phyloP scores from a whole-genome alignment of 2,329 filamentous ascomycete genomes.

The Ophiosphaerella narmari region DNA sequence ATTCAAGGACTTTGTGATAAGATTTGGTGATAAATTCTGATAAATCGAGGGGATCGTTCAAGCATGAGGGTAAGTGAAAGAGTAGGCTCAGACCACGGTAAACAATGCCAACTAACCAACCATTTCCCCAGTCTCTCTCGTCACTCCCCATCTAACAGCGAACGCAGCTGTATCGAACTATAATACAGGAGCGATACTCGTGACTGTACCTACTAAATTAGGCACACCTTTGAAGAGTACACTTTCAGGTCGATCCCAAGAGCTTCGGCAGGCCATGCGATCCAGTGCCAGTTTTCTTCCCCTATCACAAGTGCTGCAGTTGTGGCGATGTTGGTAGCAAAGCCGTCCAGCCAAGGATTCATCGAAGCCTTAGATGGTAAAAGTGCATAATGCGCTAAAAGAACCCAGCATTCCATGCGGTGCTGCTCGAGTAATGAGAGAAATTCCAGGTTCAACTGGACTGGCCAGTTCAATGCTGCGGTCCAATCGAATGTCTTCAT shows the following conservation, averaged over 20 bases:
- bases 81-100: too few species aligned
- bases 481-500: constrained; percentile 22
- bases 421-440: constrained; percentile 25
- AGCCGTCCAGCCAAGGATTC: constrained; percentile 27
- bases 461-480: constrained; percentile 23
- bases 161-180: constrained; percentile 5
- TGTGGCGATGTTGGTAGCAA: constrained; percentile 20
- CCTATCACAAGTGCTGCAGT: constrained; percentile 30
- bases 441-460: constrained; percentile 19
- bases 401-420: constrained; percentile 30
- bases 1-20: too few species aligned
- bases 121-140: too few species aligned
- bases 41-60: too few species aligned
- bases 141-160: too few species aligned
- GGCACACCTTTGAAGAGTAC: too few species aligned
- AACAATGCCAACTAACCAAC: too few species aligned
- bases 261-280: constrained; percentile 28
- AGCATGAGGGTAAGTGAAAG: too few species aligned
- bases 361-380: constrained; percentile 16
- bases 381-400: constrained; percentile 36
- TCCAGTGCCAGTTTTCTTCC: constrained; percentile 25
- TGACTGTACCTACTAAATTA: too few species aligned
- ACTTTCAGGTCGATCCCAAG: constrained; percentile 22
- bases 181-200: too few species aligned
- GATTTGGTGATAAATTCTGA: too few species aligned